Percentiles rank a stretch among this genome's conserved stretches.
Evolutionary conservation across 306 rosid genomes (phyloP).

Genomic region (Fagus crenata): DNA sequence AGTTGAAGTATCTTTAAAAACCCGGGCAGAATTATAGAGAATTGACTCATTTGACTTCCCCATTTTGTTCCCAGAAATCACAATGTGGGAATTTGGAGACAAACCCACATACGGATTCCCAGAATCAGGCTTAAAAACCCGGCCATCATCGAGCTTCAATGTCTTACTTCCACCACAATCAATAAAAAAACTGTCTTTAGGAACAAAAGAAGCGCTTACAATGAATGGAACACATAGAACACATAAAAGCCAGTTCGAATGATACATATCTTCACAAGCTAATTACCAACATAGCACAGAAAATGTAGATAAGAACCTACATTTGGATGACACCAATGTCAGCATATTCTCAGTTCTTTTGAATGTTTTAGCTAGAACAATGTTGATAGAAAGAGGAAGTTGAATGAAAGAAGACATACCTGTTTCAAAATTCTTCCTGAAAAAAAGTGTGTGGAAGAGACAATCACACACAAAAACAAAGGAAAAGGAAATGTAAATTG

Average conservation of each 20-base stretch:
- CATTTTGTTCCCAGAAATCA: slow-evolving; percentile 12
- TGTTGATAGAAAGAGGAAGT: not conserved
- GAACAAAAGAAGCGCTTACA: slow-evolving; percentile 20
- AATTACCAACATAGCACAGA: not conserved
- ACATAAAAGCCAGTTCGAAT: slow-evolving; percentile 10
- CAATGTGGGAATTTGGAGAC: slow-evolving; percentile 18
- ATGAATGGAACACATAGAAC: slow-evolving; percentile 7
- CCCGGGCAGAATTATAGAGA: slow-evolving; percentile 34
- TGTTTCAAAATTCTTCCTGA: slow-evolving; percentile 8
- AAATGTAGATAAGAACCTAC: slow-evolving; percentile 5
- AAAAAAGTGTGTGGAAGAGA: not conserved
- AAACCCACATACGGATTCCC: slow-evolving; percentile 24
- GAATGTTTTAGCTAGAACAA: not conserved
- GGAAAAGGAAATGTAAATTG: not conserved
- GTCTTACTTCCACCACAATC: slow-evolving; percentile 38
- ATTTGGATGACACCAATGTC: not conserved
- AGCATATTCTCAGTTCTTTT: not conserved
- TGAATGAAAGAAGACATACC: slow-evolving; percentile 15
- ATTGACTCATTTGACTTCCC: not conserved
- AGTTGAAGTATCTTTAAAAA: slow-evolving; percentile 26
- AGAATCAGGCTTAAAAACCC: slow-evolving; percentile 41
- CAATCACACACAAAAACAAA: not conserved
- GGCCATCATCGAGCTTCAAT: slow-evolving; percentile 39
- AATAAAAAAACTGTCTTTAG: slow-evolving; percentile 33
- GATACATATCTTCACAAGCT: slow-evolving; percentile 24